A percentile compares a stretch with the other conserved stretches of the same genome.
Evolutionary conservation across 2,329 filamentous ascomycete genomes (phyloP).

Genomic region (Podosphaera leucotricha): DNA sequence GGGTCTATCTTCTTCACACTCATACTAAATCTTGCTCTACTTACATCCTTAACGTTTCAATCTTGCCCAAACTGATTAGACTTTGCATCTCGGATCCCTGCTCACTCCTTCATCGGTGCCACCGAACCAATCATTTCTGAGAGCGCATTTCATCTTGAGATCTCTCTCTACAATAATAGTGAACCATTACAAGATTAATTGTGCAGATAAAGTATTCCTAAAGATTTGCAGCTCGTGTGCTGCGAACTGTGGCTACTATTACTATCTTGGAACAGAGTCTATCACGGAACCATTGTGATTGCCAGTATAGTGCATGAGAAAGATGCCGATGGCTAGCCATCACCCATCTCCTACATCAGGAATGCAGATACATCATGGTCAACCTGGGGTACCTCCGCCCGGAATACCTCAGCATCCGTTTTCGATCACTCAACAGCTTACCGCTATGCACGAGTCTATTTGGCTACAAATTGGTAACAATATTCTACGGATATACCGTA

Average conservation of each 20-base stretch:
- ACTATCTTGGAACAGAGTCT: background rate
- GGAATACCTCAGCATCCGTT: slow-evolving; percentile 11
- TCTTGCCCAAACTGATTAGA: too few relatives aligned
- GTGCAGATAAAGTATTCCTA: background rate
- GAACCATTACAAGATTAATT: background rate
- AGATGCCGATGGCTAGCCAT: slow-evolving; percentile 13
- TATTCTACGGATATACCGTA: background rate
- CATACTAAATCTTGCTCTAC: too few relatives aligned
- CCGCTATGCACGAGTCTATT: slow-evolving; percentile 59
- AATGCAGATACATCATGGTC: slow-evolving; percentile 25
- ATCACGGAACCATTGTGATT: background rate
- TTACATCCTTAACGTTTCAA: too few relatives aligned
- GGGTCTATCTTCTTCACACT: too few relatives aligned
- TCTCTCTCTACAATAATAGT: background rate
- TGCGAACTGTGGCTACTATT: background rate
- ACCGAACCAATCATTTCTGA: background rate
- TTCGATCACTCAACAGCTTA: slow-evolving; percentile 44
- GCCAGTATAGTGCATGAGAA: background rate
- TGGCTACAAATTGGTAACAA: slow-evolving; percentile 72
- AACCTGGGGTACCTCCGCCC: slow-evolving; percentile 12
- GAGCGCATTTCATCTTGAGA: background rate
- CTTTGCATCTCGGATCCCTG: too few relatives aligned
- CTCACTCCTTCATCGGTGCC: too few relatives aligned
- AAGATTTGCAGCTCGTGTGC: background rate
- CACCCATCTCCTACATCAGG: slow-evolving; percentile 24